phyloP scores from a whole-genome alignment of 2,329 filamentous ascomycete genomes.

The Zelopaecilomyces penicillatus region DNA sequence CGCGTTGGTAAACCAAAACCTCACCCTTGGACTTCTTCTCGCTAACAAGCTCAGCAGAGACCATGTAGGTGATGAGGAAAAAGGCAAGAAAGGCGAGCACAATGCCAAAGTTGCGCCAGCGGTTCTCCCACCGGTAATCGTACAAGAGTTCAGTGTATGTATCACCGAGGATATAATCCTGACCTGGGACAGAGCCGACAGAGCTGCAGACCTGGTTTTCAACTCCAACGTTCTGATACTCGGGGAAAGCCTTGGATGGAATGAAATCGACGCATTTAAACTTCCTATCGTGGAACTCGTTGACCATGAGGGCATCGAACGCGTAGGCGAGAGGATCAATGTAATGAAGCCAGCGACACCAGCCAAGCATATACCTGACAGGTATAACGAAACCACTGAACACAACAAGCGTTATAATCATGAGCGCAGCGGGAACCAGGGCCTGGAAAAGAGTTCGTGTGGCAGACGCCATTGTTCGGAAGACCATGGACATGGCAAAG shows the following conservation, averaged over 20 bases:
- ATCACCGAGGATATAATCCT: conserved; percentile 46
- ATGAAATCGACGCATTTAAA: conserved; percentile 46
- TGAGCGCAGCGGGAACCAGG: conserved; percentile 50
- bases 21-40: conserved; percentile 67
- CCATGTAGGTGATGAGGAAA: conserved; percentile 53
- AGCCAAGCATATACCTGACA: conserved; percentile 62
- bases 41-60: conserved; percentile 57
- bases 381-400: conserved; percentile 64
- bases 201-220: conserved; percentile 48
- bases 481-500: conserved; percentile 77
- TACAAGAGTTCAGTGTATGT: conserved; percentile 47
- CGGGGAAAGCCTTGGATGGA: conserved; percentile 23
- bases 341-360: conserved; percentile 79
- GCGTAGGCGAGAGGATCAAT: conserved; percentile 71
- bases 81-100: conserved; percentile 56
- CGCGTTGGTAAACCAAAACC: conserved; percentile 64
- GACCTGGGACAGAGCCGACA: conserved; percentile 49
- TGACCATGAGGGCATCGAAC: conserved; percentile 74
- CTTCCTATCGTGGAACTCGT: conserved; percentile 64
- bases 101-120: conserved; percentile 67
- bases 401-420: conserved; percentile 59
- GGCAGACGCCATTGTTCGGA: conserved; percentile 69
- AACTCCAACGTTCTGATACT: conserved; percentile 18
- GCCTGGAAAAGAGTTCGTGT: conserved; percentile 62
- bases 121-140: conserved; percentile 48